A percentile compares a stretch with the other conserved stretches of the same genome.
Evolutionary conservation across 2,329 filamentous ascomycete genomes (phyloP).

Genomic region (Acephala macrosclerotiorum): DNA sequence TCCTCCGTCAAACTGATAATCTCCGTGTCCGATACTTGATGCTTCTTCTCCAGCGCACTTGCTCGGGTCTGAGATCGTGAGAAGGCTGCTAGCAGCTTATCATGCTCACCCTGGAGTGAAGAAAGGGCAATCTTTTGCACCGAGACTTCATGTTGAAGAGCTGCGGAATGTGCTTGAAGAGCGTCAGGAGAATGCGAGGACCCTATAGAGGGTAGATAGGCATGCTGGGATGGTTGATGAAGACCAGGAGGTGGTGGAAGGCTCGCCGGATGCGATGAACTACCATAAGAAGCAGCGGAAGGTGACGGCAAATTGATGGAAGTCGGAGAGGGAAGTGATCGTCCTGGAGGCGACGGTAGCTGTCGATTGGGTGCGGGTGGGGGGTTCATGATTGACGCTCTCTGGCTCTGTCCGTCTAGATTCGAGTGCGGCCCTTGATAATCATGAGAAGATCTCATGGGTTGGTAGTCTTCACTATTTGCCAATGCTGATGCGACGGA

Average conservation of each 20-base stretch:
- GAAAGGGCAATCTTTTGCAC: slow-evolving; percentile 59
- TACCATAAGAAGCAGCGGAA: slow-evolving; percentile 35
- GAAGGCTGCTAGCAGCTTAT: slow-evolving; percentile 58
- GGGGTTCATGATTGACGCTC: slow-evolving; percentile 41
- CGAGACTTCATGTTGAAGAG: slow-evolving; percentile 60
- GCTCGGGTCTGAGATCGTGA: slow-evolving; percentile 57
- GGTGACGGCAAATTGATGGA: slow-evolving; percentile 41
- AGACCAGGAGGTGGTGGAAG: slow-evolving; percentile 32
- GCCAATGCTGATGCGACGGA: slow-evolving; percentile 28
- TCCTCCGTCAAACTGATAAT: slow-evolving; percentile 59
- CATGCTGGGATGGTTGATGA: slow-evolving; percentile 27
- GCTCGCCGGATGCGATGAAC: slow-evolving; percentile 27
- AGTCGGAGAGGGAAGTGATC: slow-evolving; percentile 41
- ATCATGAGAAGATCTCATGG: slow-evolving; percentile 34
- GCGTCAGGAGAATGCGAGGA: slow-evolving; percentile 37
- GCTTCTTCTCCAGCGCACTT: slow-evolving; percentile 58
- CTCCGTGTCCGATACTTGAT: slow-evolving; percentile 57
- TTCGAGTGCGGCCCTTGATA: slow-evolving; percentile 27
- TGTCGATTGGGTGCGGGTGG: slow-evolving; percentile 41
- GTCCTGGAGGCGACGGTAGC: slow-evolving; percentile 42
- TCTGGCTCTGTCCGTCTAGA: slow-evolving; percentile 26
- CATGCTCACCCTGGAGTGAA: slow-evolving; percentile 61
- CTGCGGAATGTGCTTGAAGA: slow-evolving; percentile 41
- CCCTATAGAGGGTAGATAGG: slow-evolving; percentile 38
- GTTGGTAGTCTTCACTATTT: slow-evolving; percentile 32